Conservation (phyloP, 805 yeast species). For the Ogataea glucozyma region DNA sequence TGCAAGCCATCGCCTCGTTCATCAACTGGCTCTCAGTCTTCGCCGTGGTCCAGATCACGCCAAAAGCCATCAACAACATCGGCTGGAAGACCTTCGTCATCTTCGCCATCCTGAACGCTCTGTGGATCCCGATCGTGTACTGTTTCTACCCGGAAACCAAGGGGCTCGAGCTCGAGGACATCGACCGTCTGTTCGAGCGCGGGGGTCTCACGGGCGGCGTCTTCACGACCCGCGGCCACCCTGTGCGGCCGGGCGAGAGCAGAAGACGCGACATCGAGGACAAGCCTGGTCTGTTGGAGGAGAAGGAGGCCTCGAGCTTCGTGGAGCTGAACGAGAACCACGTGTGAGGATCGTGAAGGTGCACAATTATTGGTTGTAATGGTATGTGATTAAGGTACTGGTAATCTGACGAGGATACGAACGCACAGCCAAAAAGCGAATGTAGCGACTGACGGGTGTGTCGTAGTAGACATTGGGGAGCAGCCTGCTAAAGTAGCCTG, state of each 20-base stretch:
- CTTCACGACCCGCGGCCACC: slow-evolving; percentile 17
- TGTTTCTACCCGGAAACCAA: slow-evolving; percentile 47
- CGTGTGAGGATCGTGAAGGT: too few species aligned
- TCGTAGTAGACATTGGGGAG: too few species aligned
- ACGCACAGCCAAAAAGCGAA: too few species aligned
- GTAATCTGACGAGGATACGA: too few species aligned
- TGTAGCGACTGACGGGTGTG: too few species aligned
- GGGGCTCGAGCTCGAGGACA: slow-evolving; percentile 46
- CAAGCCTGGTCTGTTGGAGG: slow-evolving; percentile 6
- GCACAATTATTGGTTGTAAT: not conserved
- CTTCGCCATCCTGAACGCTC: slow-evolving; percentile 44
- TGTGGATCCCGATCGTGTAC: slow-evolving; percentile 40
- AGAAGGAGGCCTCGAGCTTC: slow-evolving; percentile 6
- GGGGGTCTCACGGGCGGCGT: slow-evolving; percentile 21
- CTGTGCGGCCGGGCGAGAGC: slow-evolving; percentile 14
- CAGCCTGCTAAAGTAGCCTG: too few species aligned
- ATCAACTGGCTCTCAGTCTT: slow-evolving; percentile 60
- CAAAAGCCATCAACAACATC: slow-evolving; percentile 41
- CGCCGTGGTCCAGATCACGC: slow-evolving; percentile 54
- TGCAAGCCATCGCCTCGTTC: slow-evolving; percentile 52
- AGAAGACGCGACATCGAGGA: slow-evolving; percentile 10
- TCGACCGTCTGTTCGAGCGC: slow-evolving; percentile 21
- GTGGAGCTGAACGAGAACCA: slow-evolving; percentile 5
- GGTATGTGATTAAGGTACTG: too few species aligned
- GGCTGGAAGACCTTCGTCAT: slow-evolving; percentile 43